Percentiles rank a stretch among this genome's conserved stretches.
phyloP scores from a whole-genome alignment of 805 yeast species.

The Millerozyma miso region DNA sequence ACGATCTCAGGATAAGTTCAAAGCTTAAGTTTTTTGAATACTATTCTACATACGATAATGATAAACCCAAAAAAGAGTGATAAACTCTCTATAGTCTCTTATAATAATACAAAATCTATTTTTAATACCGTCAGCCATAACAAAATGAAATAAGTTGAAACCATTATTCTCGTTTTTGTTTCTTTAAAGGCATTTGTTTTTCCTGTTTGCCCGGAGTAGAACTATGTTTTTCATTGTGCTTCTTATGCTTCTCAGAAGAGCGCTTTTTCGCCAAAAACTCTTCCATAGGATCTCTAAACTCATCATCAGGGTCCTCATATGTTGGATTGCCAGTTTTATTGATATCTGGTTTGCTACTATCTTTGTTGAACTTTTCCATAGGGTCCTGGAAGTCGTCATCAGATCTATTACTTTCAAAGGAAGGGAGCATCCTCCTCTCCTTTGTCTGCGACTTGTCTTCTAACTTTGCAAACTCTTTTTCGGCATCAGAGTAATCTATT shows the following conservation, averaged over 20 bases:
- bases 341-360: not conserved
- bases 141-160: too few species aligned
- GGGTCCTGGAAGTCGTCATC: slow-evolving; percentile 1
- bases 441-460: slow-evolving; percentile 2
- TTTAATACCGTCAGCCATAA: slow-evolving; percentile 3
- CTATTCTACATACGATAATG: slow-evolving; percentile 7
- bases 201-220: too few species aligned
- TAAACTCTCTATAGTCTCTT: not conserved
- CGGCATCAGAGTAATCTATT: slow-evolving; percentile 22
- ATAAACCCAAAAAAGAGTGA: not conserved
- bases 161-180: too few species aligned
- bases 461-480: slow-evolving; percentile 5
- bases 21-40: slow-evolving; percentile 27
- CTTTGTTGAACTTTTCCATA: not conserved
- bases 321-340: slow-evolving; percentile 2
- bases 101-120: not conserved
- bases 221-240: not conserved
- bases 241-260: not conserved
- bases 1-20: slow-evolving; percentile 23
- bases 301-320: slow-evolving; percentile 23
- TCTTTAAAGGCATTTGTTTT: too few species aligned
- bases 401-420: not conserved
- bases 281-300: slow-evolving; percentile 31
- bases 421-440: slow-evolving; percentile 6
- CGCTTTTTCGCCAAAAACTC: slow-evolving; percentile 7